A percentile compares a stretch with the other conserved stretches of the same genome.
phyloP scores from a whole-genome alignment of 2,329 filamentous ascomycete species.

The Chrysoporthe austroafricana region DNA sequence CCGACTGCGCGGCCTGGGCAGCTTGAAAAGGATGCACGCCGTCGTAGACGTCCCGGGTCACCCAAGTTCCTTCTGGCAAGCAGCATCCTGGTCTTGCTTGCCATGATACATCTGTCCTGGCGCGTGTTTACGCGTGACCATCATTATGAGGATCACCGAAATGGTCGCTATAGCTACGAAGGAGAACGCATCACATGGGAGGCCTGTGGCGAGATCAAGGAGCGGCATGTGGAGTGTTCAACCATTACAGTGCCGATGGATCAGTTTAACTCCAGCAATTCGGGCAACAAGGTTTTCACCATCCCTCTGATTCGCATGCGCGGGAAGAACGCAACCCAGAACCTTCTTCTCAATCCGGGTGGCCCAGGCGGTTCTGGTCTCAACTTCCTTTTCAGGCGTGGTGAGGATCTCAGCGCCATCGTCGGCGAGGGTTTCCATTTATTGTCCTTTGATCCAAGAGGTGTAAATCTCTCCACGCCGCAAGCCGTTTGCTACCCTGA shows the following conservation, averaged over 20 bases:
- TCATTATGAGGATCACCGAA: neutral
- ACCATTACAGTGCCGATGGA: constrained; percentile 51
- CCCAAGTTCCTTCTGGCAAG: constrained; percentile 10
- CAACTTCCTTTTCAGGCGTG: constrained; percentile 41
- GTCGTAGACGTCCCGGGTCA: neutral
- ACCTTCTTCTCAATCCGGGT: constrained; percentile 52
- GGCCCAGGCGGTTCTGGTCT: constrained; percentile 52
- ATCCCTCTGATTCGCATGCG: constrained; percentile 51
- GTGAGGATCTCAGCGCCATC: constrained; percentile 41
- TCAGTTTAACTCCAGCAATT: constrained; percentile 44
- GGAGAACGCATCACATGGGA: constrained; percentile 46
- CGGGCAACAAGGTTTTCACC: constrained; percentile 44
- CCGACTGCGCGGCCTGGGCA: neutral
- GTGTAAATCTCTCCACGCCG: constrained; percentile 44
- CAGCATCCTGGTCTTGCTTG: constrained; percentile 13
- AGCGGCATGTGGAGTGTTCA: constrained; percentile 46
- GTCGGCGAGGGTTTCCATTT: constrained; percentile 51
- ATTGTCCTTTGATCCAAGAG: constrained; percentile 52
- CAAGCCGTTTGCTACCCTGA: constrained; percentile 46
- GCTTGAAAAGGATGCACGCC: neutral
- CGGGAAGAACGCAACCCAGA: constrained; percentile 46
- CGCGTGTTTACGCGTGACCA: neutral
- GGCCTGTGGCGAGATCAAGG: constrained; percentile 43
- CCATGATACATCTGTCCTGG: constrained; percentile 9
- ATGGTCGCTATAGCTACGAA: constrained; percentile 31